These are phyloP conservation scores for Dactylorhiza incarnata DNA, from an alignment of 106 monocot genomes.

Conservation along the genomic window DNA sequence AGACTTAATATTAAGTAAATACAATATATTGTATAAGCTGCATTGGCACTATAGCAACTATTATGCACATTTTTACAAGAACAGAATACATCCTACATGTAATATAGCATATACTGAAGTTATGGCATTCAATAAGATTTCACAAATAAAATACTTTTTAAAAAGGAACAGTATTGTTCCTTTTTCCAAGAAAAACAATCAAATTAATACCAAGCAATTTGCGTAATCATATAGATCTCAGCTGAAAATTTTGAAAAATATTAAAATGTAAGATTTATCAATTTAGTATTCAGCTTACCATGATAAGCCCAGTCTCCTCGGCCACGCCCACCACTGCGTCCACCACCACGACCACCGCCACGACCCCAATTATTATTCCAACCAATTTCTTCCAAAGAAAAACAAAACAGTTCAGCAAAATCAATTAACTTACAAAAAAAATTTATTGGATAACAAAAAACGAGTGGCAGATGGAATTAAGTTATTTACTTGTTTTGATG, in stretches of 20 bases:
- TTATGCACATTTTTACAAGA: neutral
- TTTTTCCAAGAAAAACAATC: neutral
- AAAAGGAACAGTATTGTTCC: neutral
- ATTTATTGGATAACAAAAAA: neutral
- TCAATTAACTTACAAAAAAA: neutral
- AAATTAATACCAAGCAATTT: neutral
- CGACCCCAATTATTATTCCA: conserved; percentile 53
- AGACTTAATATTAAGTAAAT: neutral
- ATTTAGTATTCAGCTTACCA: conserved; percentile 31
- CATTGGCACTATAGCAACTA: neutral
- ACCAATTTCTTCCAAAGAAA: conserved; percentile 51
- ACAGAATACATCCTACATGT: neutral
- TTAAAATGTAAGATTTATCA: neutral
- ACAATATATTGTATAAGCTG: neutral
- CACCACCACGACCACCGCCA: conserved; percentile 33
- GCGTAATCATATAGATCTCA: neutral
- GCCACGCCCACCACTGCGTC: conserved; percentile 18
- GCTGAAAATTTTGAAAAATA: neutral
- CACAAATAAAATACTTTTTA: neutral
- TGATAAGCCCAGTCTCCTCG: conserved; percentile 50
- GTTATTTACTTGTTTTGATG: neutral
- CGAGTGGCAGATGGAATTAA: neutral
- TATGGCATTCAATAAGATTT: neutral
- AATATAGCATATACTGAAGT: neutral
- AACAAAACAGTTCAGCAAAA: neutral